Evolutionary conservation across 306 rosid species (phyloP).

Genomic region (Lithocarpus polystachyus): DNA sequence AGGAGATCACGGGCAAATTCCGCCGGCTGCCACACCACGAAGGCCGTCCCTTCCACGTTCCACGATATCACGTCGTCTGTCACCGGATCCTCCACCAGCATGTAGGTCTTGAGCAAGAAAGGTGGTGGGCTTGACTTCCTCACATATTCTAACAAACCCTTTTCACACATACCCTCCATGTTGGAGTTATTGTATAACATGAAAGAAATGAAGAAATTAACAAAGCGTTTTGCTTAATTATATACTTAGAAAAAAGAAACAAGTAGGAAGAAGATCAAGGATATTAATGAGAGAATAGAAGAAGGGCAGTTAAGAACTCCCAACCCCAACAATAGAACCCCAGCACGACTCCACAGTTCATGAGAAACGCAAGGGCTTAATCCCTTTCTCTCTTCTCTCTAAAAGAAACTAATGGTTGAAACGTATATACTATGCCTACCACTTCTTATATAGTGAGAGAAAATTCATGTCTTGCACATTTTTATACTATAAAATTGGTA

Average conservation of each 20-base stretch:
- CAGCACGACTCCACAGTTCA: conserved; percentile 99
- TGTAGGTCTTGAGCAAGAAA: conserved; percentile 81
- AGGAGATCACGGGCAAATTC: conserved; percentile 94
- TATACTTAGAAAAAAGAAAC: not conserved
- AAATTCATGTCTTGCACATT: conserved; percentile 25
- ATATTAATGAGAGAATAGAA: conserved; percentile 64
- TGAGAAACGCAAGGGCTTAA: conserved; percentile 65
- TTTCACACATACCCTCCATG: conserved; percentile 38
- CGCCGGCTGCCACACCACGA: conserved; percentile 91
- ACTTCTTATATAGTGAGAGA: conserved; percentile 22
- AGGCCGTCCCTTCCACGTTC: conserved; percentile 72
- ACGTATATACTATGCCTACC: conserved; percentile 51
- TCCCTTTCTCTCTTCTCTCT: conserved; percentile 6
- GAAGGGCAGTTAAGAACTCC: conserved; percentile 98
- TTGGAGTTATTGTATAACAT: not conserved
- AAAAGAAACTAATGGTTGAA: conserved; percentile 33
- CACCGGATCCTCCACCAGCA: conserved; percentile 76
- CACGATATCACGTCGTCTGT: conserved; percentile 72
- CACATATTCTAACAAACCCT: conserved; percentile 52
- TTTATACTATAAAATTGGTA: not conserved
- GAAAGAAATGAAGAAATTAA: not conserved
- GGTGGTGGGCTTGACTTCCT: conserved; percentile 84
- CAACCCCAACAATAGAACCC: conserved; percentile 99
- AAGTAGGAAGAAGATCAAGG: conserved; percentile 1
- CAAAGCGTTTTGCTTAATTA: not conserved